Evolutionary conservation across 805 yeast genomes (phyloP).

Genomic region (Candida easanensis): DNA sequence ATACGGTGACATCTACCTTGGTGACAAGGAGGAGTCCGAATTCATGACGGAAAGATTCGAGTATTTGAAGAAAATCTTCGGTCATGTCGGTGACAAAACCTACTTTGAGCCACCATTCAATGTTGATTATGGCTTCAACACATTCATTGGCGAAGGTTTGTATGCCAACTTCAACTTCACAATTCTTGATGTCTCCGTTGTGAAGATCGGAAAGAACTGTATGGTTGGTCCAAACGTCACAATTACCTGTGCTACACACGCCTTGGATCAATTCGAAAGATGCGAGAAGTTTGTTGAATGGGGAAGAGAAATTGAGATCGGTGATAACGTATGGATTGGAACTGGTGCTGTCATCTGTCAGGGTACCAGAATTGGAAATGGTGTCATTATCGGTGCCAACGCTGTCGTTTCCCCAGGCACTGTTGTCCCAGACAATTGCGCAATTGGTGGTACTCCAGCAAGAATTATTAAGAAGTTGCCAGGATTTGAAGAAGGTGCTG

Average conservation of each 20-base stretch:
- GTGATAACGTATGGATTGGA: slow-evolving; percentile 69
- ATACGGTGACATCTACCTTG: slow-evolving; percentile 27
- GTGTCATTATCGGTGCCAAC: slow-evolving; percentile 65
- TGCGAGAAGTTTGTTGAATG: slow-evolving; percentile 39
- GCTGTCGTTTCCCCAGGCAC: slow-evolving; percentile 50
- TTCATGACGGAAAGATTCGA: slow-evolving; percentile 35
- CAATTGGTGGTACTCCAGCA: slow-evolving; percentile 67
- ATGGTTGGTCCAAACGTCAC: slow-evolving; percentile 62
- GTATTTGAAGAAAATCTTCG: slow-evolving; percentile 42
- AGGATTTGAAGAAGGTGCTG: slow-evolving; percentile 15
- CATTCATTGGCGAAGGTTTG: slow-evolving; percentile 52
- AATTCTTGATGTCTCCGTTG: slow-evolving; percentile 57
- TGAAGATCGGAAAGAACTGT: slow-evolving; percentile 58
- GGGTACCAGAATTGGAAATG: slow-evolving; percentile 65
- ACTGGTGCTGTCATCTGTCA: slow-evolving; percentile 53
- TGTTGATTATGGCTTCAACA: slow-evolving; percentile 68
- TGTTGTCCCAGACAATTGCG: slow-evolving; percentile 50
- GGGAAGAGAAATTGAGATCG: slow-evolving; percentile 56
- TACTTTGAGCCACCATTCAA: slow-evolving; percentile 57
- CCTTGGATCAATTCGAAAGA: slow-evolving; percentile 47
- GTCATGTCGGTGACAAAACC: slow-evolving; percentile 34
- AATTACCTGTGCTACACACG: slow-evolving; percentile 64
- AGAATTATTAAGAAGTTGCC: slow-evolving; percentile 36
- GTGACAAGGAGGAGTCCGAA: slow-evolving; percentile 29
- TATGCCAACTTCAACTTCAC: slow-evolving; percentile 56